These are phyloP conservation scores for Debaryomyces sp. DNA, from an alignment of 1,139 yeast genomes.

Conservation along the genomic window DNA sequence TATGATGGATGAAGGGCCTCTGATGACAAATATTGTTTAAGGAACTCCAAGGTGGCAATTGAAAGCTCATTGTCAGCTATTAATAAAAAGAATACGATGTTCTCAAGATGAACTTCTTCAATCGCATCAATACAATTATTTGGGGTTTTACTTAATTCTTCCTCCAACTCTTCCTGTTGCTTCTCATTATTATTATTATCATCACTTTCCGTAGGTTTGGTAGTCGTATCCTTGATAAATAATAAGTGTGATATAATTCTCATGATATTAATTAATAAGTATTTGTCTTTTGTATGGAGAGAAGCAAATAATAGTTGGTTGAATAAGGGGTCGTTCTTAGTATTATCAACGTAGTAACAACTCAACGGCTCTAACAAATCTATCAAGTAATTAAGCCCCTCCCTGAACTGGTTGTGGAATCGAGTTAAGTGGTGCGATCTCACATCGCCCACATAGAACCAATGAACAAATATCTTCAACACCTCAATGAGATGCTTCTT, in stretches of 20 bases:
- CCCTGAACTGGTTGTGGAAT: constrained; percentile 50
- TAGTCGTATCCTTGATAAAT: constrained; percentile 30
- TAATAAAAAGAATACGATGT: constrained; percentile 32
- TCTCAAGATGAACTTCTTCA: constrained; percentile 35
- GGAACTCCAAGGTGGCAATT: constrained; percentile 37
- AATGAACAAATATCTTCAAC: constrained; percentile 49
- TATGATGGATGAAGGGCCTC: constrained; percentile 40
- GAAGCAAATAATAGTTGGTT: constrained; percentile 51
- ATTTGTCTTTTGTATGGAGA: constrained; percentile 54
- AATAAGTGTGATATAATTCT: constrained; percentile 47
- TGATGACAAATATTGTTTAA: constrained; percentile 42
- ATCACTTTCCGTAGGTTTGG: constrained; percentile 23
- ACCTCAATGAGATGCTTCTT: constrained; percentile 50
- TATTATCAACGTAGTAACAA: constrained; percentile 77
- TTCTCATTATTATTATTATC: constrained; percentile 49
- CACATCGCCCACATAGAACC: constrained; percentile 31
- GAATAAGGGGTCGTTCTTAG: constrained; percentile 64
- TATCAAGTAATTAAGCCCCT: constrained; percentile 66
- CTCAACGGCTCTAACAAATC: constrained; percentile 86
- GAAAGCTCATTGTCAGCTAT: constrained; percentile 41
- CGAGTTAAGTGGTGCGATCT: constrained; percentile 22
- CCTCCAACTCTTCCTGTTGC: constrained; percentile 29
- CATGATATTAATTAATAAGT: constrained; percentile 48
- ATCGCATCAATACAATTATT: constrained; percentile 48
- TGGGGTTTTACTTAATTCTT: constrained; percentile 24